Base-by-base conservation (phyloP, 306 rosid genomes). In the Begonia masoniana region DNA sequence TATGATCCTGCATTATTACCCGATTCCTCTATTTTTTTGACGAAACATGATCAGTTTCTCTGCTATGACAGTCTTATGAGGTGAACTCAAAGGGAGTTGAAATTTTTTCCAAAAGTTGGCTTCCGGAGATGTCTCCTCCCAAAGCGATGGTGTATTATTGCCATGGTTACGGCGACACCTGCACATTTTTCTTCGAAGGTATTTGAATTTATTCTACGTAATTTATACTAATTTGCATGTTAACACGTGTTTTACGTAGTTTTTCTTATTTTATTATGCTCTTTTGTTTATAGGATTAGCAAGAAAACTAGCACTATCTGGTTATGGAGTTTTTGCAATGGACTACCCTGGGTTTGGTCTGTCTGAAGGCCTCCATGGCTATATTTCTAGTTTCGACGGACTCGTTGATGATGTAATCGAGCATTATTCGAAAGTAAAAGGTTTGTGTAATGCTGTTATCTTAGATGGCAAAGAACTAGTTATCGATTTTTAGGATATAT, bases 341-440 rank as follows among this genome's bases (percentile, higher is more conserved):
- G 99, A 91, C 68, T 91, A 79, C 69, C 96, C 96, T 0, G 99
- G 99, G 48, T 81, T 91, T 52, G 99, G 99, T 55, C 96, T 91
- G 64, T 91, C 99, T 41, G 88, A 81, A 69, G 99, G 99, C 60
- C 96, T 91, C 23, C 99, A 91, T 67, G 41, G 86, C 69, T 70
- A 67, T 70, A 71, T 91, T 68, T 74, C 78, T 11, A 75, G 81
- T 76, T 91, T 91, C 42, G 75, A 91, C 66, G 39, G 16, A 54
- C 83, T 85, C 49, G 94, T 85, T 52, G 86, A 83, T 62, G 82
- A 75, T 71, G 94, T 75, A 65, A 77, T 83, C 51, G 99, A 86
- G 76, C 88, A 75, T 36, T 91, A 65, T 68, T 67, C 83, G 17
- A 91, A 81, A 71, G 64, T 91, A 52, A 86, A 74, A 86, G 95